Evolutionary conservation across 1,284 basidiomycete genomes (phyloP).

Genomic region (Sphaerobolus stellatus): DNA sequence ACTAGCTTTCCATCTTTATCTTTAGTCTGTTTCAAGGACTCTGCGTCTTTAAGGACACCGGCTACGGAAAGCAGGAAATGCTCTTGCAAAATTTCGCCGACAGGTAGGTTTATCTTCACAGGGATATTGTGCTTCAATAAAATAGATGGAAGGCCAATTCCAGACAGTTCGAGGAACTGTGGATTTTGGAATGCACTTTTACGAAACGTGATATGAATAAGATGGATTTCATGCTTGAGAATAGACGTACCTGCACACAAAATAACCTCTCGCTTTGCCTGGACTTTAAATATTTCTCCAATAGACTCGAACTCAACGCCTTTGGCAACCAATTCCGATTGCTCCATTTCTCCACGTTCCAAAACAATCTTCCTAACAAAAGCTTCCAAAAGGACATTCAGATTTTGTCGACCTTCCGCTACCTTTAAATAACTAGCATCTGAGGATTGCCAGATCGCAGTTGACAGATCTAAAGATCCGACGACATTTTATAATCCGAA

Average conservation of each 20-base stretch:
- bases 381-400: not conserved
- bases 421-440: not conserved
- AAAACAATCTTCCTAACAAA: not conserved
- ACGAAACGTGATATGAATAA: not conserved
- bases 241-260: constrained; percentile 32
- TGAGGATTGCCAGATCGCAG: not conserved
- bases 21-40: no score
- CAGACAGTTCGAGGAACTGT: constrained; percentile 33
- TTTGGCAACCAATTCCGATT: not conserved
- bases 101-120: constrained; percentile 30
- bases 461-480: not conserved
- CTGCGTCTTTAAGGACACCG: no score
- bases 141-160: constrained; percentile 29
- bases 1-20: no score
- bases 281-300: constrained; percentile 20
- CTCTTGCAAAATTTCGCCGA: constrained; percentile 33
- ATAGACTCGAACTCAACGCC: not conserved
- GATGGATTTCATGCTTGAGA: not conserved
- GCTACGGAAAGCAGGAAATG: no score
- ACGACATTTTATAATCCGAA: not conserved
- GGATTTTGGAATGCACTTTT: constrained; percentile 34
- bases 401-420: not conserved
- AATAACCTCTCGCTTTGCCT: constrained; percentile 38
- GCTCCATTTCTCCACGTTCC: not conserved
- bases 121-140: constrained; percentile 27